Percentiles rank a stretch among this genome's conserved stretches.
These are phyloP conservation scores for Thielaviopsis euricoi DNA, from an alignment of 2,329 filamentous ascomycete genomes.

Conservation along the genomic window DNA sequence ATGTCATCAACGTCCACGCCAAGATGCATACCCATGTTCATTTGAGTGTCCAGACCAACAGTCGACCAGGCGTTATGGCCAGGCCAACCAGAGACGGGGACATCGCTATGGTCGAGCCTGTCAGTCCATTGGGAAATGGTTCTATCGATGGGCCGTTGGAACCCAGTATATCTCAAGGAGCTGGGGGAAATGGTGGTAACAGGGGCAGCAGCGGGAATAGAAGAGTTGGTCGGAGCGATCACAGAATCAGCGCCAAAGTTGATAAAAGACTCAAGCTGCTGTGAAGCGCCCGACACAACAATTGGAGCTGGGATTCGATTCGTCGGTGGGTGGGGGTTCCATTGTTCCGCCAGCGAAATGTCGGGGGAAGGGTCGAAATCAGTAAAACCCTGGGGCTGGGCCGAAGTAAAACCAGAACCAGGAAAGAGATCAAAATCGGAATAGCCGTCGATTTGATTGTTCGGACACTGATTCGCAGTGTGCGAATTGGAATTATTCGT, in stretches of 20 bases:
- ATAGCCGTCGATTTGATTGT: not conserved
- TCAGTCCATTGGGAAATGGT: not conserved
- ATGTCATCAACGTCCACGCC: not conserved
- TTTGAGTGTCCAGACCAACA: not conserved
- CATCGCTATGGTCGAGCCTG: not conserved
- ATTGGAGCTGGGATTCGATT: not conserved
- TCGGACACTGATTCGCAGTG: not conserved
- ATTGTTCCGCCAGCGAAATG: not conserved
- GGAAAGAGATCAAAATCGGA: not conserved
- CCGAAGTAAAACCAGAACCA: not conserved
- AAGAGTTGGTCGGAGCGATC: not conserved
- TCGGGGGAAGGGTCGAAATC: not conserved
- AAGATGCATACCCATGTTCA: not conserved
- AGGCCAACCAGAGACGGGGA: not conserved
- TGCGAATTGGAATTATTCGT: conserved; percentile 5
- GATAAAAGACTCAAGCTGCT: not conserved
- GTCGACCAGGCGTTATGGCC: not conserved
- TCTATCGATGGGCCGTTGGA: not conserved
- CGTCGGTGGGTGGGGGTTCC: not conserved
- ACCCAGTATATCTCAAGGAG: not conserved
- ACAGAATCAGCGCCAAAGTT: not conserved
- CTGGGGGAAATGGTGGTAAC: not conserved
- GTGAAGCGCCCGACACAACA: not conserved
- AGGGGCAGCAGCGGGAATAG: not conserved
- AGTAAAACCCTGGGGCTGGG: not conserved